Conservation (phyloP, 148 eudicot species). For the Suaeda aralocaspica region DNA sequence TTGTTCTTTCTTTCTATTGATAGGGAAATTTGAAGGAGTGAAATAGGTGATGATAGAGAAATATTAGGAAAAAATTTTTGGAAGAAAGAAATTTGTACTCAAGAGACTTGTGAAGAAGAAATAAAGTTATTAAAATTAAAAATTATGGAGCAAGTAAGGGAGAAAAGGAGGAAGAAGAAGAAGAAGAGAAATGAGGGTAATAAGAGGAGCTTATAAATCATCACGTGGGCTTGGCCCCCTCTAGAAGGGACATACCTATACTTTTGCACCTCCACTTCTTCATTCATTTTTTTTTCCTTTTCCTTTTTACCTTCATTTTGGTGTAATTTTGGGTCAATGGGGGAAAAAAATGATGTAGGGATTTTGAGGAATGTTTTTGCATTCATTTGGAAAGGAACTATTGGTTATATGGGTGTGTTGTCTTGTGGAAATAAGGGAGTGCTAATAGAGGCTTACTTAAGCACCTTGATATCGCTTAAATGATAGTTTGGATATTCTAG, state of each 20-base stretch:
- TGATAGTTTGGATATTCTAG: no score
- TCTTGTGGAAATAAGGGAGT: slow-evolving; percentile 11
- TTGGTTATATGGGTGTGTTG: background rate
- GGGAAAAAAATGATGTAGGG: background rate
- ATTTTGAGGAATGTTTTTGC: background rate
- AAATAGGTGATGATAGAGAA: background rate
- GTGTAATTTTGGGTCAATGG: background rate
- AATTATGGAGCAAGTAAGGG: background rate
- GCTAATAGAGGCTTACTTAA: no score
- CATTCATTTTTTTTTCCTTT: background rate
- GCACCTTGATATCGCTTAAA: no score
- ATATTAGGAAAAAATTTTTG: background rate
- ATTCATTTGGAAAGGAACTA: background rate
- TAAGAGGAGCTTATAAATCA: background rate
- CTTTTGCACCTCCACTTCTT: background rate
- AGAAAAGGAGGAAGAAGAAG: background rate
- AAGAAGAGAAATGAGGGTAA: no score
- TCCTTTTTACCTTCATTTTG: background rate
- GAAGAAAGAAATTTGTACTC: background rate
- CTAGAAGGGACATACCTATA: slow-evolving; percentile 13
- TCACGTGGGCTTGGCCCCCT: slow-evolving; percentile 24
- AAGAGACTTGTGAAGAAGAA: background rate
- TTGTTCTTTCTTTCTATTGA: background rate
- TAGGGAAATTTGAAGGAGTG: background rate
- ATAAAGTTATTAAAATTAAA: no score